A percentile compares a stretch with the other conserved stretches of the same genome.
Conservation (phyloP, 2,329 filamentous ascomycete genomes). For the Sclerotinia minor region DNA sequence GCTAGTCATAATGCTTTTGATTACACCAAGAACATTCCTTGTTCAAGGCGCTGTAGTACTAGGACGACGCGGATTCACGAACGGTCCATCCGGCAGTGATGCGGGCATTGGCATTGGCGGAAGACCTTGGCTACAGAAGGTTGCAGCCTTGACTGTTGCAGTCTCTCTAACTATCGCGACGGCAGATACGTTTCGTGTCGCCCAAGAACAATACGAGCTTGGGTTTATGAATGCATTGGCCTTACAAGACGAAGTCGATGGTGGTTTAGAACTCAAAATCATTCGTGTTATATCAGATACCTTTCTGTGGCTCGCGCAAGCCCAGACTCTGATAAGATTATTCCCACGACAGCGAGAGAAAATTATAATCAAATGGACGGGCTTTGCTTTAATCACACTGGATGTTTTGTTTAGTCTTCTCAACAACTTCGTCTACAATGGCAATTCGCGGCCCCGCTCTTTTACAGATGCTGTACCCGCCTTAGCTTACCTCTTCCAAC, state of each 20-base stretch:
- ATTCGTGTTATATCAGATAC: constrained; percentile 93
- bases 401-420: constrained; percentile 89
- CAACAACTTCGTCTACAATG: constrained; percentile 74
- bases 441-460: constrained; percentile 63
- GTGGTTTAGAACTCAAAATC: constrained; percentile 81
- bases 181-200: constrained; percentile 83
- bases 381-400: constrained; percentile 87
- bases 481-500: constrained; percentile 69
- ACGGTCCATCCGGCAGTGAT: constrained; percentile 66
- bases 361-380: constrained; percentile 98
- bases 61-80: constrained; percentile 80
- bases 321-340: constrained; percentile 91
- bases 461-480: constrained; percentile 90
- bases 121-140: constrained; percentile 89
- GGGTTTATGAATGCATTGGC: constrained; percentile 78
- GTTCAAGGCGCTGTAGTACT: constrained; percentile 81
- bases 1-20: constrained; percentile 84
- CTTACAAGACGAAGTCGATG: constrained; percentile 77
- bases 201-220: constrained; percentile 74
- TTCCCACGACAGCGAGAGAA: constrained; percentile 98
- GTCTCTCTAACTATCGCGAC: constrained; percentile 93
- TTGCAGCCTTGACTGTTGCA: constrained; percentile 70
- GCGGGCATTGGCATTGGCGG: constrained; percentile 83
- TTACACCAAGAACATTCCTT: constrained; percentile 90
- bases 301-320: constrained; percentile 95